Conservation (phyloP, 306 rosid species). For the Luffa acutangula region DNA sequence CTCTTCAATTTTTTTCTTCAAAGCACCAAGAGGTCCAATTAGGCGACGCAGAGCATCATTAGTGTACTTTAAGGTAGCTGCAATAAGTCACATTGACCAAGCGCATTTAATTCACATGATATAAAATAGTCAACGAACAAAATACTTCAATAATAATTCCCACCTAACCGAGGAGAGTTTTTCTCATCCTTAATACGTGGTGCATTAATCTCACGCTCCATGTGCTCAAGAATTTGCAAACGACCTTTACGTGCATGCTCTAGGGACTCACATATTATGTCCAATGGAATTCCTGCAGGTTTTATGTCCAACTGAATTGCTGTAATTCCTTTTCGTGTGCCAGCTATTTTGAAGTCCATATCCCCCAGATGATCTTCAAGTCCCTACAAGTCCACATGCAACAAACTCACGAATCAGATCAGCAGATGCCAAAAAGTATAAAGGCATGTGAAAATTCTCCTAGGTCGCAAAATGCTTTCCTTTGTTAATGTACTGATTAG, state of each 20-base stretch:
- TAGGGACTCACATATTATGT: conserved; percentile 74
- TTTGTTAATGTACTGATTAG: not conserved
- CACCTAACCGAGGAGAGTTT: conserved; percentile 75
- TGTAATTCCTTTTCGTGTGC: conserved; percentile 75
- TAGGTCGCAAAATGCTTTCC: not conserved
- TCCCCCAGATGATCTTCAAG: conserved; percentile 98
- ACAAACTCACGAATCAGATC: not conserved
- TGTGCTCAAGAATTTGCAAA: conserved; percentile 72
- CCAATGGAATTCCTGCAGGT: conserved; percentile 95
- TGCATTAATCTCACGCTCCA: conserved; percentile 65
- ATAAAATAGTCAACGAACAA: conserved; percentile 5
- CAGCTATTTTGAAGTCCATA: conserved; percentile 95
- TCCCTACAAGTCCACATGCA: conserved; percentile 38
- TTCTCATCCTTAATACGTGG: conserved; percentile 44
- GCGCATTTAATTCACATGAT: conserved; percentile 11
- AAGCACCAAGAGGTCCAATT: conserved; percentile 87
- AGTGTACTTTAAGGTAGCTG: conserved; percentile 76
- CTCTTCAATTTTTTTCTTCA: conserved; percentile 68
- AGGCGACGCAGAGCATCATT: conserved; percentile 71
- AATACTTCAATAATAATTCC: conserved; percentile 3
- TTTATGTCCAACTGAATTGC: conserved; percentile 92
- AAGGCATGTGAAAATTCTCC: not conserved
- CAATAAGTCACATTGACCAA: conserved; percentile 25
- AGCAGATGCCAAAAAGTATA: not conserved
- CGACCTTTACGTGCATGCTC: conserved; percentile 92